Conservation (phyloP, 495 filamentous ascomycete genomes). For the Penicillium goetzii region DNA sequence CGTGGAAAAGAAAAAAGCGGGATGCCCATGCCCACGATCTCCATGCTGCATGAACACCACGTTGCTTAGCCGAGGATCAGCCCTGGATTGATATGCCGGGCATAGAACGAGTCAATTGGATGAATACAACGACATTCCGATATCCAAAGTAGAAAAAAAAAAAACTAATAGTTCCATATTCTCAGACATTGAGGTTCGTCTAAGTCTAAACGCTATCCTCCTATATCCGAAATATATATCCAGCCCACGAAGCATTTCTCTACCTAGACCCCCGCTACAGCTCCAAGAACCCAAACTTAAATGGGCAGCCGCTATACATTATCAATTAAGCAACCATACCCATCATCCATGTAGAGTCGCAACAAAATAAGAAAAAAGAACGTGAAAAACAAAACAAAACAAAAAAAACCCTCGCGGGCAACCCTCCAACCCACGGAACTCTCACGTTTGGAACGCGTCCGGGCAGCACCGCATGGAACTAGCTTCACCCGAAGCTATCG, state of each 20-base stretch:
- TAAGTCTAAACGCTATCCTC: no score
- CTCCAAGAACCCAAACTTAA: no score
- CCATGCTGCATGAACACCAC: constrained; percentile 11
- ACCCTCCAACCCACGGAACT: constrained; percentile 11
- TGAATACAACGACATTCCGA: no score
- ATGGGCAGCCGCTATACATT: neutral
- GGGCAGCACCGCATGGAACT: neutral
- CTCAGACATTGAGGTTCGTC: no score
- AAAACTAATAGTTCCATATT: no score
- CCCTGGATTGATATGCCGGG: neutral
- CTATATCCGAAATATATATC: no score
- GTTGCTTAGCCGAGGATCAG: neutral
- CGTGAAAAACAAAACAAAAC: no score
- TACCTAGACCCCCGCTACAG: no score
- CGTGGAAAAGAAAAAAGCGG: neutral
- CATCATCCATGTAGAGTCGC: neutral
- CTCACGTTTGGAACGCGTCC: constrained; percentile 9
- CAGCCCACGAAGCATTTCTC: no score
- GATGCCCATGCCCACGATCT: constrained; percentile 3
- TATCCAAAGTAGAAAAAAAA: no score
- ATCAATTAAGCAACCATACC: neutral
- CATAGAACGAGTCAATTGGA: no score
- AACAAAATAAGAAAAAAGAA: neutral
- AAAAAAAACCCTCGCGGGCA: constrained; percentile 3
- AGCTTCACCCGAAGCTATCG: neutral